A percentile compares a stretch with the other conserved stretches of the same genome.
phyloP scores from a whole-genome alignment of 192 early-diverging fungal species.

The Backusella psychrophila region DNA sequence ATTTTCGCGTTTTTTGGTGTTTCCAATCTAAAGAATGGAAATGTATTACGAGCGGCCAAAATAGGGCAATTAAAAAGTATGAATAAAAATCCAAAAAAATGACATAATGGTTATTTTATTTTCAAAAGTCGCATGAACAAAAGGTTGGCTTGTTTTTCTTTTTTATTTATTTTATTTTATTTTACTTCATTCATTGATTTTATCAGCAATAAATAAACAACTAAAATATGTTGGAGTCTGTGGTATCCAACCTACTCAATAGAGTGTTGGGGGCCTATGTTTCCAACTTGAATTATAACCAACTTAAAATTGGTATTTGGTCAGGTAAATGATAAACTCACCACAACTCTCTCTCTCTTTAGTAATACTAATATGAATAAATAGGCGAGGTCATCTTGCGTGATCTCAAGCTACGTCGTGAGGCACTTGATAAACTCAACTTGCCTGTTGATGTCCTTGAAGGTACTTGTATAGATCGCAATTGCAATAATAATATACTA shows the following conservation, averaged over 20 bases:
- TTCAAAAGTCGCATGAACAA: not conserved
- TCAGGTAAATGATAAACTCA: conserved; percentile 58
- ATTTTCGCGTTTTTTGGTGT: not conserved
- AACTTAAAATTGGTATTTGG: conserved; percentile 96
- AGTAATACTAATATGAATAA: not conserved
- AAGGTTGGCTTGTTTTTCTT: not conserved
- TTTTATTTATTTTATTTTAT: not conserved
- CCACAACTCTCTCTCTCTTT: not conserved
- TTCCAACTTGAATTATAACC: conserved; percentile 88
- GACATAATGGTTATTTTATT: too few relatives aligned
- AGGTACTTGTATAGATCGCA: conserved; percentile 36
- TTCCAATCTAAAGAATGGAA: not conserved
- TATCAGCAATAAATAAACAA: not conserved
- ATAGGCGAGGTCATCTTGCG: conserved; percentile 94
- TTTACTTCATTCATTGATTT: not conserved
- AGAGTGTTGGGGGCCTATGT: conserved; percentile 94
- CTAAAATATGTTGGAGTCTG: conserved; percentile 67
- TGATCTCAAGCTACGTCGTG: conserved; percentile 83
- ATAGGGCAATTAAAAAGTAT: not conserved
- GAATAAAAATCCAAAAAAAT: not conserved
- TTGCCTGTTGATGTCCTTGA: conserved; percentile 92
- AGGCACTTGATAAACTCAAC: conserved; percentile 92
- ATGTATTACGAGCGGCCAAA: not conserved
- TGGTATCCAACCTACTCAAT: conserved; percentile 76
- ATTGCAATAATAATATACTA: not conserved